Base-by-base conservation (phyloP, 176 grass and related monocot genomes). In the Oryza rufipogon region DNA sequence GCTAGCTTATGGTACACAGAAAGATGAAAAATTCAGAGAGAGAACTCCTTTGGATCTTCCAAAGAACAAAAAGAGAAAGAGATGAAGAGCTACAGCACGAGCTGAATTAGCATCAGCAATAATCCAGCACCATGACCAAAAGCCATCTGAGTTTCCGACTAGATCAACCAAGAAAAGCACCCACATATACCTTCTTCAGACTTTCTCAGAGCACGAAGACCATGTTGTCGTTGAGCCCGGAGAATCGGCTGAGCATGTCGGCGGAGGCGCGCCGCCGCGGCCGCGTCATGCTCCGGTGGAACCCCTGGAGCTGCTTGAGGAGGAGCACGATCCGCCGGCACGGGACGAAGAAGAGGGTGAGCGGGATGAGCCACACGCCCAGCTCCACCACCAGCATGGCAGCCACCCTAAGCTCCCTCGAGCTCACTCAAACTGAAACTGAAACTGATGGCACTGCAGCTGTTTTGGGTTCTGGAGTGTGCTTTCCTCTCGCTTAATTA, bases 161-260 rank as follows among this genome's bases (percentile, higher is more conserved):
- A 78, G 42, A 8, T 4, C 11, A 79, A 19, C 16, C 65, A 1
- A 41, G 8, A 64, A 42, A 25, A 47, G 39, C 23, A 52, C 75
- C 25, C 33, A 45, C 33, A 45, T 78, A 60, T 73, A 83, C 52
- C 36, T 44, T 44, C 42, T 44, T 44, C 42, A 44, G 42, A 44
- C 9, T 41, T 41, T 36, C 6, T 80, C 86, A 92, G 74, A 86
- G 60, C 54, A 94, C 74, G 71, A 93, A 80, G n/a, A 90, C 72
- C 89, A 93, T 91, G 75, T 92, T 77, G 83, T 97, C 87, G 83
- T 97, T 87, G 77, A 97, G 86, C 34, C 80, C 88, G 25, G 85
- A 65, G 15, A 95, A 11, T 67, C 89, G 90, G 77, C 20, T 81
- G 92, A 85, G 87, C 45, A 98, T 87, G 68, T 78, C 85, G 15